Evolutionary conservation across 208 protist genomes (phyloP).

Genomic region (Novymonas esmeraldas): DNA sequence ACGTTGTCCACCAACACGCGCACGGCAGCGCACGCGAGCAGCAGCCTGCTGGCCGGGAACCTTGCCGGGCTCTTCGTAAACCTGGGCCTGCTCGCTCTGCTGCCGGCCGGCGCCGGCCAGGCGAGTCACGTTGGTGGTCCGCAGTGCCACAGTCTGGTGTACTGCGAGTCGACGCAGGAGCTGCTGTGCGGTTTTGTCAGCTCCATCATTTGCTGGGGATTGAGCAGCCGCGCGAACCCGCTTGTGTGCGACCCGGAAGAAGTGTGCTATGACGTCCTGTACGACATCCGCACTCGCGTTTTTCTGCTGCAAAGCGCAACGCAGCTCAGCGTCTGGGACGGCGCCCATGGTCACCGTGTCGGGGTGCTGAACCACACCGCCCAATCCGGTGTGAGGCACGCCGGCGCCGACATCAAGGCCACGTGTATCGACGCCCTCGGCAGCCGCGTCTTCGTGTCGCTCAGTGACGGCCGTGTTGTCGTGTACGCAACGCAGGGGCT

Average conservation of each 20-base stretch:
- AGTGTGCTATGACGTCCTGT: constrained; percentile 39
- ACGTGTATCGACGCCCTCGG: constrained; percentile 62
- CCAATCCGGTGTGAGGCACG: constrained; percentile 17
- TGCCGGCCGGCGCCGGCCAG: constrained; percentile 17
- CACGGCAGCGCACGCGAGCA: background rate
- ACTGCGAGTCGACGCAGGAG: constrained; percentile 60
- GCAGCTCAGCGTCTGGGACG: constrained; percentile 68
- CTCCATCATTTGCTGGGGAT: constrained; percentile 48
- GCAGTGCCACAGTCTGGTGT: constrained; percentile 37
- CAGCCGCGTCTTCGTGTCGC: constrained; percentile 61
- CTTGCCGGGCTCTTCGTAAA: constrained; percentile 10
- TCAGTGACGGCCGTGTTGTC: constrained; percentile 41
- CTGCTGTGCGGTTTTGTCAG: constrained; percentile 64
- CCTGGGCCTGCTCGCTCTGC: constrained; percentile 25
- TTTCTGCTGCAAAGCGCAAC: constrained; percentile 73
- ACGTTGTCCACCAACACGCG: constrained; percentile 7
- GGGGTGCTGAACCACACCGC: constrained; percentile 44
- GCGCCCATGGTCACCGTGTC: constrained; percentile 41
- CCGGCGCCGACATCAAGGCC: constrained; percentile 44
- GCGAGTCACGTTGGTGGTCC: constrained; percentile 5
- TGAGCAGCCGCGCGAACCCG: constrained; percentile 28
- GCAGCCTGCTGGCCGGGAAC: background rate
- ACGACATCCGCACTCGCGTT: constrained; percentile 41
- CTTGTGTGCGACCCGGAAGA: constrained; percentile 51
- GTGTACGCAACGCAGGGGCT: constrained; percentile 41